A percentile compares a stretch with the other conserved stretches of the same genome.
phyloP scores from a whole-genome alignment of 1,284 basidiomycete species.

The Irpex sp. region DNA sequence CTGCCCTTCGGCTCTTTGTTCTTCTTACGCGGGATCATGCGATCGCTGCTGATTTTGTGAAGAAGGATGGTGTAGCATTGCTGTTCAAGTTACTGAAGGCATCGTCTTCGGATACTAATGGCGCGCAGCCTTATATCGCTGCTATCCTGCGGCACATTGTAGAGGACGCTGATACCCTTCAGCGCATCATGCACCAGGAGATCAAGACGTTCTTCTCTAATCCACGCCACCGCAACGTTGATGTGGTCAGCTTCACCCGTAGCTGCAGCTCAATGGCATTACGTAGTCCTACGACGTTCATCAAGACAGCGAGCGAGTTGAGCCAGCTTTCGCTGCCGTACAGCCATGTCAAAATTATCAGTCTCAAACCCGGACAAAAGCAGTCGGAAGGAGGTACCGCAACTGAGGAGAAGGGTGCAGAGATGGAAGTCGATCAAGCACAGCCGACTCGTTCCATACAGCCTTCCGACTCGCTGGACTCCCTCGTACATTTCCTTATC shows the following conservation, averaged over 20 bases:
- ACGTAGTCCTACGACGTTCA: slow-evolving; percentile 76
- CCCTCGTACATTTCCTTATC: slow-evolving; percentile 70
- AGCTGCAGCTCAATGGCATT: slow-evolving; percentile 80
- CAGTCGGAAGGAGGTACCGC: slow-evolving; percentile 15
- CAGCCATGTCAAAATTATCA: slow-evolving; percentile 60
- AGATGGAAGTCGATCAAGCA: slow-evolving; percentile 71
- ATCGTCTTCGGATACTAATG: slow-evolving; percentile 44
- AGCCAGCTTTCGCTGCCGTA: slow-evolving; percentile 73
- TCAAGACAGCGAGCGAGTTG: slow-evolving; percentile 67
- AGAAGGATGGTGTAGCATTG: slow-evolving; percentile 57
- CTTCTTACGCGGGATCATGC: slow-evolving; percentile 73
- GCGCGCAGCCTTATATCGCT: slow-evolving; percentile 81
- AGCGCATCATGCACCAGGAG: slow-evolving; percentile 78
- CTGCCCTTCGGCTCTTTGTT: slow-evolving; percentile 77
- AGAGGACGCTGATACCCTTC: slow-evolving; percentile 71
- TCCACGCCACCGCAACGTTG: slow-evolving; percentile 66
- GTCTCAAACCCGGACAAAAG: slow-evolving; percentile 42
- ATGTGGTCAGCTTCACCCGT: slow-evolving; percentile 73
- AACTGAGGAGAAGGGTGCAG: slow-evolving; percentile 27
- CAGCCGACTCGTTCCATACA: slow-evolving; percentile 18
- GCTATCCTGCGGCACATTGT: slow-evolving; percentile 90
- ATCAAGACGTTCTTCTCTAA: slow-evolving; percentile 75
- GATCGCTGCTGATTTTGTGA: slow-evolving; percentile 59
- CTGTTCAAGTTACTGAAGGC: slow-evolving; percentile 66
- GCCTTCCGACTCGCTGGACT: slow-evolving; percentile 52